Evolutionary conservation across 2,329 filamentous ascomycete genomes (phyloP), one percentile per base, ranked within the genome.

Genomic region (Trichoderma endophyticum): DNA sequence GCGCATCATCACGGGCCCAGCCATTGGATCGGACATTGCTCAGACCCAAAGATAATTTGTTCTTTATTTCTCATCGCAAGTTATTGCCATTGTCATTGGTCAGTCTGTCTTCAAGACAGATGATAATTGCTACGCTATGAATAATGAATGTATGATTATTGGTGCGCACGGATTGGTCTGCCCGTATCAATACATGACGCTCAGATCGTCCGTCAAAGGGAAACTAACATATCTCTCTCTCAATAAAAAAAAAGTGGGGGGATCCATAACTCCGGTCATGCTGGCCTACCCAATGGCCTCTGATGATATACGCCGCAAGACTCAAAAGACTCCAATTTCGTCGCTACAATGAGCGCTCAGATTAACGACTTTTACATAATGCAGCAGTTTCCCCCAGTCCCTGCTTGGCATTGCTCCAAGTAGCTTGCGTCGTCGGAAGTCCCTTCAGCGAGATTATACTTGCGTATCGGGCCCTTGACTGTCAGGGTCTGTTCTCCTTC

Each of bases 401-500:
- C 83, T 71, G 84, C 81, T 75, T 86, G 85, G 74, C 89, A 88
- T 78, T 90, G 88, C 73, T 95, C 93, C 77, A 97, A 82, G 80
- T 97, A 98, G 0, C 92, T 92, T 28, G 90, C 88, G 64, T 94
- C 93, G 72, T 94, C 92, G 6, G 89, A 89, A 4, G 86, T 87
- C 2, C 87, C 89, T 57, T 86, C 82, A 4, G 83, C 83, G 67
- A 84, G 82, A 75, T 88, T 90, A 75, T 88, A 86, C 75, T 85
- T 91, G 76, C 91, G 88, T 76, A 92, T 89, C 24, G 93, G 83
- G 0, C 96, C 96, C 24, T 88, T 90, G 9, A 98, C 86, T 73
- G 88, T 92, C 70, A 99, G 86, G 62, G 84, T 90, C 82, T 98
- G 95, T 75, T 94, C 90, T 2, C 95, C 96, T 71, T 92, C 91